Conservation (phyloP, 495 filamentous ascomycete genomes). For the Hapsidospora chrysogenum region DNA sequence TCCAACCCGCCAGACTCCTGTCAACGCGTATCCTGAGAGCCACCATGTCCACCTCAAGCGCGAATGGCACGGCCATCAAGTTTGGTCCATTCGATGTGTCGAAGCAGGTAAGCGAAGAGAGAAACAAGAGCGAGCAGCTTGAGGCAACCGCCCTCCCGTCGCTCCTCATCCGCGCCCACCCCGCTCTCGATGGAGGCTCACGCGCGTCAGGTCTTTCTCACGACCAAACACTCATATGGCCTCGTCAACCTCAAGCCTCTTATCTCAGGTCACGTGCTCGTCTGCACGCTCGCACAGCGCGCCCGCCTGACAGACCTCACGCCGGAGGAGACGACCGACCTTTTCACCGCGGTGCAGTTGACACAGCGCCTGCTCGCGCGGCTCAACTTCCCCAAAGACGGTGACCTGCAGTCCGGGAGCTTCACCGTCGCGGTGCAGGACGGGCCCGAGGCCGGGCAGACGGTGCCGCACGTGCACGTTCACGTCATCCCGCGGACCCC, state of each 20-base stretch:
- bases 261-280: constrained; percentile 81
- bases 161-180: constrained; percentile 1
- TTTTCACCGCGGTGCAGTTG: constrained; percentile 70
- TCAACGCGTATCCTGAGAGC: no score
- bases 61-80: constrained; percentile 21
- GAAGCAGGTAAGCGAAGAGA: constrained; percentile 26
- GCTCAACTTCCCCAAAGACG: constrained; percentile 37
- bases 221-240: constrained; percentile 60
- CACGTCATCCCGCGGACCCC: constrained; percentile 72
- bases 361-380: constrained; percentile 64
- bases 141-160: constrained; percentile 1
- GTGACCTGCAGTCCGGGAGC: constrained; percentile 21
- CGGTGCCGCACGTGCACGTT: constrained; percentile 78
- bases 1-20: no score
- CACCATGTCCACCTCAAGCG: constrained; percentile 1
- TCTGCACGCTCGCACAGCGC: constrained; percentile 48
- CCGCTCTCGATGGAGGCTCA: neutral
- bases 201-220: constrained; percentile 88
- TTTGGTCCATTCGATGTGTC: constrained; percentile 53
- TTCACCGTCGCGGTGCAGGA: constrained; percentile 93
- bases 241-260: constrained; percentile 92
- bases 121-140: neutral
- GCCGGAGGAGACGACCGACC: constrained; percentile 55
- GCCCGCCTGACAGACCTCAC: constrained; percentile 62
- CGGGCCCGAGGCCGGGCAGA: constrained; percentile 73